Percentiles rank a stretch among this genome's conserved stretches.
Conservation (phyloP, 202 grass and related monocot species). For the Panicum virgatum region DNA sequence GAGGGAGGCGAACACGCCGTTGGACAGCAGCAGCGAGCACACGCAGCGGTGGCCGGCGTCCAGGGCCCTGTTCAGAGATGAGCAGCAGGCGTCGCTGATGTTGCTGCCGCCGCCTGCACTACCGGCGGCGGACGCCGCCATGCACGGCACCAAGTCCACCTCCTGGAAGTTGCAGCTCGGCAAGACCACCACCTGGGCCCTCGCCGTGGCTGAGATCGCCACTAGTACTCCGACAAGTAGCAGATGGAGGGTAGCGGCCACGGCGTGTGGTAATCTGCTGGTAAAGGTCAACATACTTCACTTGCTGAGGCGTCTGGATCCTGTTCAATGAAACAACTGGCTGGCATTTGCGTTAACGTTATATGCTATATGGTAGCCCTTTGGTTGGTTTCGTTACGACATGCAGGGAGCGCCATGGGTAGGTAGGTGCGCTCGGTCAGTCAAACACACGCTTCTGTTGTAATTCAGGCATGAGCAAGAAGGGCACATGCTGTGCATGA, state of each 20-base stretch:
- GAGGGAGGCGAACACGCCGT: slow-evolving; percentile 32
- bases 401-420: slow-evolving; percentile 10
- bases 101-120: not conserved
- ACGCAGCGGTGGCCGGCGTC: slow-evolving; percentile 42
- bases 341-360: not conserved
- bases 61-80: slow-evolving; percentile 39
- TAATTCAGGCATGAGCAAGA: not conserved
- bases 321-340: not conserved
- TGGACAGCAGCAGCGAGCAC: slow-evolving; percentile 43
- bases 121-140: not conserved
- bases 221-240: not conserved
- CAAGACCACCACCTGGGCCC: not conserved
- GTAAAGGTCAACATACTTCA: not conserved
- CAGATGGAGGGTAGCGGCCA: not conserved
- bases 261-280: not conserved
- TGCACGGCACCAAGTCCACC: slow-evolving; percentile 37
- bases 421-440: not conserved
- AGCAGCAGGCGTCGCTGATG: slow-evolving; percentile 42
- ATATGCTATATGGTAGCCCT: not conserved
- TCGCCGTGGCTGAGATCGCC: not conserved
- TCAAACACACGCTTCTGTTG: not conserved
- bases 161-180: slow-evolving; percentile 34
- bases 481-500: not conserved
- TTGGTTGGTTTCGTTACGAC: not conserved
- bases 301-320: not conserved